These are phyloP conservation scores for Mucor sp. DNA, from an alignment of 371 early-diverging fungal species.

Conservation along the genomic window DNA sequence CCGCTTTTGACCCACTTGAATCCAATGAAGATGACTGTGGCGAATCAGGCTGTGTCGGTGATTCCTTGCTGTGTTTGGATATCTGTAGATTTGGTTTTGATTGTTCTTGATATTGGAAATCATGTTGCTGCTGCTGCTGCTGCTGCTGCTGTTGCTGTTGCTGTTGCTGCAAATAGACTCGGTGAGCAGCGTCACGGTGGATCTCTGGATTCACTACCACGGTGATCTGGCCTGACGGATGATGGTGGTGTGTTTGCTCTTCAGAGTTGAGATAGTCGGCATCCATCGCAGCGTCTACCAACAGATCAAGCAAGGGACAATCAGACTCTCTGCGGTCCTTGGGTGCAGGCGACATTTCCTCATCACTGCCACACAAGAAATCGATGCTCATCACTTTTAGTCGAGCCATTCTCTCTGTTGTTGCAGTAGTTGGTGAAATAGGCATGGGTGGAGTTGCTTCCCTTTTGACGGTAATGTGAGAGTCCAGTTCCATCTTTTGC, in stretches of 20 bases:
- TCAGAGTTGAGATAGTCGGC: conserved; percentile 23
- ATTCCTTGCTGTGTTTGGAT: not conserved
- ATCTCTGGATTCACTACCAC: conserved; percentile 24
- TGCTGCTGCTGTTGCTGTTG: conserved; percentile 2
- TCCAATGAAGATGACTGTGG: conserved; percentile 8
- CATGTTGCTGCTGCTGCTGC: conserved; percentile 4
- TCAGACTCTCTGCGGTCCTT: conserved; percentile 11
- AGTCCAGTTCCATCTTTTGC: conserved; percentile 3
- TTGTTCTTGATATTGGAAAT: not conserved
- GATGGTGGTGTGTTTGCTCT: not conserved
- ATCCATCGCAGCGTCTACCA: conserved; percentile 44
- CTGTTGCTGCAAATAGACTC: conserved; percentile 11
- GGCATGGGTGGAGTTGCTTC: conserved; percentile 3
- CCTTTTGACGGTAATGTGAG: conserved; percentile 1
- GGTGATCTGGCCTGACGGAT: conserved; percentile 15
- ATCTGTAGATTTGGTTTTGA: not conserved
- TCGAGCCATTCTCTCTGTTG: conserved; percentile 9
- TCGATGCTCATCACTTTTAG: conserved; percentile 45
- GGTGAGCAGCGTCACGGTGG: conserved; percentile 11
- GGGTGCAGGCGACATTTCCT: not conserved
- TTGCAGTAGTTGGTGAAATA: conserved; percentile 3
- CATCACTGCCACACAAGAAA: conserved; percentile 37
- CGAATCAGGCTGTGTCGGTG: conserved; percentile 4
- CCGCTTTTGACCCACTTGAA: conserved; percentile 32
- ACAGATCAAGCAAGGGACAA: conserved; percentile 34